These are phyloP conservation scores for Pseudopithomyces maydicus DNA, from an alignment of 2,329 filamentous ascomycete species.

Conservation along the genomic window DNA sequence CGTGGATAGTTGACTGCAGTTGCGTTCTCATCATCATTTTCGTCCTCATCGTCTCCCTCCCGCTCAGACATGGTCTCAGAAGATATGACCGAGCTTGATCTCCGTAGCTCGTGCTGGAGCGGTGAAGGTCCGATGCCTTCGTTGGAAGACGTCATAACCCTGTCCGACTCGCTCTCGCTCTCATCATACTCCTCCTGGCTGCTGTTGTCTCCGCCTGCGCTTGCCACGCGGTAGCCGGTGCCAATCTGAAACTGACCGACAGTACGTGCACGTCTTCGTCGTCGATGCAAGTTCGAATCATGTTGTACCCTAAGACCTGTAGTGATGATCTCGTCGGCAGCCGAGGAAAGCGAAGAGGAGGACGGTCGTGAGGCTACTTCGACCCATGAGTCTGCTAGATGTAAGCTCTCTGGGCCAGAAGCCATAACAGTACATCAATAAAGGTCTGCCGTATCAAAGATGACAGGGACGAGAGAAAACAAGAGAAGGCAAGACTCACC, in stretches of 20 bases:
- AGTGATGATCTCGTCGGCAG: constrained; percentile 87
- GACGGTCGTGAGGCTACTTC: constrained; percentile 92
- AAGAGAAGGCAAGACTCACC: constrained; percentile 18
- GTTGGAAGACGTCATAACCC: constrained; percentile 67
- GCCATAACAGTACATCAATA: not conserved
- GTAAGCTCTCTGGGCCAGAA: constrained; percentile 17
- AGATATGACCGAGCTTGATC: constrained; percentile 38
- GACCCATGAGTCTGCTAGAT: constrained; percentile 83
- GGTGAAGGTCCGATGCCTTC: constrained; percentile 57
- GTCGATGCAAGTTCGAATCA: constrained; percentile 65
- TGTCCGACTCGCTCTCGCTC: constrained; percentile 87
- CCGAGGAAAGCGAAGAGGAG: constrained; percentile 85
- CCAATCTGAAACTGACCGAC: constrained; percentile 38
- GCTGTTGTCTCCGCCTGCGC: constrained; percentile 64
- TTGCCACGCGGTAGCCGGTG: constrained; percentile 49
- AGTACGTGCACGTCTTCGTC: constrained; percentile 55
- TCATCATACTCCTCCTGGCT: constrained; percentile 96
- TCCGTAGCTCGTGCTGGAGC: constrained; percentile 35
- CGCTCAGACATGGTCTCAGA: constrained; percentile 45
- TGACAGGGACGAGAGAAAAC: not conserved
- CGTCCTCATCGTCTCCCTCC: constrained; percentile 47
- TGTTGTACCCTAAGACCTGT: constrained; percentile 80
- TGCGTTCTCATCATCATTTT: constrained; percentile 75
- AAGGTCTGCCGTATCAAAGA: not conserved
- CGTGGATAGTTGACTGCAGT: constrained; percentile 75